Evolutionary conservation across 805 yeast species (phyloP), one percentile per base, ranked within the genome.

Genomic region (Ogataea degrootiae): DNA sequence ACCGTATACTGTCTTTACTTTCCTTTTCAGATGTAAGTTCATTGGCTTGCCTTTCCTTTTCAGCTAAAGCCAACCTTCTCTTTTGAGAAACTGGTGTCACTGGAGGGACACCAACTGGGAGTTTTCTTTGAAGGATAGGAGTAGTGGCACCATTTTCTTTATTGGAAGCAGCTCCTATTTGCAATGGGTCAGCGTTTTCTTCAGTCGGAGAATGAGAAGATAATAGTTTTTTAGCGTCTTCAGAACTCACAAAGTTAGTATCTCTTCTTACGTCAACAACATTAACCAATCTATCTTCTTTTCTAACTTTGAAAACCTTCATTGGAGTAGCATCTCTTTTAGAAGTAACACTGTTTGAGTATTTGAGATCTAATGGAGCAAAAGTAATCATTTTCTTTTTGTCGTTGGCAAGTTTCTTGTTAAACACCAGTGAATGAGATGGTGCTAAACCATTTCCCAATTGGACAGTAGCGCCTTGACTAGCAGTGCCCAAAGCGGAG

Each of bases 381-480:
- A 65, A 59, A 15, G 55, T 53, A 53, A 63, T 57, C 49, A 65
- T 67, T 43, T 73, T 75, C 47, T 68, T 67, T 55, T 70, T 69
- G 48, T 75, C 67, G 43, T 65, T 66, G 6, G 66, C 66, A 31
- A 77, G 65, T 46, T 72, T 75, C 56, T 76, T 75, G 16, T 81
- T 76, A 15, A 78, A 74, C 19, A 79, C 83, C 45, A 76, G 76
- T 2, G 86, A 76, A 34, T 74, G 74, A 22, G 77, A 70, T 4
- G 87, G 84, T 0, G 83, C 85, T 34, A 81, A 62, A 0, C 87
- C 87, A 59, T 82, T 82, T 12, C 78, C 78, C 14, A 63, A 67
- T 3, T 73, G 75, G 12, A 44, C 53, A 22, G 53, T 43, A 31
- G 47, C 52, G 9, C 45, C 36, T 22, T 14, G 53, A 52, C 26